A percentile compares a stretch with the other conserved stretches of the same genome.
Evolutionary conservation across 169 alveolate genomes (phyloP).

Genomic region (Babesia gibsoni): DNA sequence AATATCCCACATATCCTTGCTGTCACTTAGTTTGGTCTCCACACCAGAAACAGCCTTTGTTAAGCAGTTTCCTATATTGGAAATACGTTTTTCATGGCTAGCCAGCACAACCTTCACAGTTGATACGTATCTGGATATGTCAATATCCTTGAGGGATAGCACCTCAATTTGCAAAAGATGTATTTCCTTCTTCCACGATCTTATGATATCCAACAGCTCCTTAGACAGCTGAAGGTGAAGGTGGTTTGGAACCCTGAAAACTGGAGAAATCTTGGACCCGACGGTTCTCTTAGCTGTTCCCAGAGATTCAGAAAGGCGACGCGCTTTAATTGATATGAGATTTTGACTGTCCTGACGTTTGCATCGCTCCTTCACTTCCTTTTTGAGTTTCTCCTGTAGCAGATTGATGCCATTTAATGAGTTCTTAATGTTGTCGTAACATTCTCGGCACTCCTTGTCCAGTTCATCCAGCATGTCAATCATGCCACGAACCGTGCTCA

Average conservation of each 20-base stretch:
- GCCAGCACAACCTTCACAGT: conserved; percentile 29
- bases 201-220: conserved; percentile 35
- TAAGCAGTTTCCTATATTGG: conserved; percentile 5
- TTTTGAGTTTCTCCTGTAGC: conserved; percentile 22
- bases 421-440: conserved; percentile 32
- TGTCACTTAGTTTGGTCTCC: not conserved
- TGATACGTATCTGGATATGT: conserved; percentile 27
- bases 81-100: conserved; percentile 29
- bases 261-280: conserved; percentile 23
- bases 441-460: conserved; percentile 6
- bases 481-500: conserved; percentile 25
- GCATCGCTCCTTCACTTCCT: conserved; percentile 32
- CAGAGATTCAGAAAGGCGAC: conserved; percentile 45
- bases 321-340: conserved; percentile 38
- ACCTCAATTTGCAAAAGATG: conserved; percentile 36
- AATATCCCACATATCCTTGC: conserved; percentile 15
- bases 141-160: conserved; percentile 41
- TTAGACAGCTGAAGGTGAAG: conserved; percentile 49
- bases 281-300: not conserved
- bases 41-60: conserved; percentile 24
- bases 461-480: conserved; percentile 26
- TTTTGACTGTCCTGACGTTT: conserved; percentile 49
- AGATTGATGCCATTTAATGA: conserved; percentile 38
- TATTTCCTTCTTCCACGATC: conserved; percentile 29
- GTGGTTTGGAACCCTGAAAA: conserved; percentile 59